Percentiles rank a stretch among this genome's conserved stretches.
phyloP scores from a whole-genome alignment of 2,329 filamentous ascomycete species.

The Verticillium alfalfae region DNA sequence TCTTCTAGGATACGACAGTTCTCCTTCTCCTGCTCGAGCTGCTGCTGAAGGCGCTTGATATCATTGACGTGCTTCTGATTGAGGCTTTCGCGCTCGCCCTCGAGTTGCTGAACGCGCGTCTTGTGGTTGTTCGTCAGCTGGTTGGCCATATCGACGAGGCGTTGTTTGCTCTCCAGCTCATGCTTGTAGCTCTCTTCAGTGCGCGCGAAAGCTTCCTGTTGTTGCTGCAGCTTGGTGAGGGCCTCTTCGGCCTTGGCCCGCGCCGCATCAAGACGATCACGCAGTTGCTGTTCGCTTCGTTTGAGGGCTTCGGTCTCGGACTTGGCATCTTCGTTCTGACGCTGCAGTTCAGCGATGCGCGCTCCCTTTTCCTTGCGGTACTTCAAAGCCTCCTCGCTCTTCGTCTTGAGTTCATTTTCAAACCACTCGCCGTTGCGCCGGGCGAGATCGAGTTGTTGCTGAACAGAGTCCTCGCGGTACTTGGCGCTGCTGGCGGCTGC shows the following conservation, averaged over 20 bases:
- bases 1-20: slow-evolving; percentile 40
- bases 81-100: slow-evolving; percentile 52
- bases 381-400: slow-evolving; percentile 79
- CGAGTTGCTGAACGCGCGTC: slow-evolving; percentile 64
- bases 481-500: slow-evolving; percentile 75
- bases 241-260: slow-evolving; percentile 84
- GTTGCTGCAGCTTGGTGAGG: slow-evolving; percentile 73
- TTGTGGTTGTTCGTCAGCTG: slow-evolving; percentile 70
- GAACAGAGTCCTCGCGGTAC: slow-evolving; percentile 83
- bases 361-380: slow-evolving; percentile 93
- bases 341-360: slow-evolving; percentile 81
- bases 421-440: slow-evolving; percentile 92
- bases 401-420: slow-evolving; percentile 85
- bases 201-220: slow-evolving; percentile 76
- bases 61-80: slow-evolving; percentile 62
- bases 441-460: slow-evolving; percentile 84
- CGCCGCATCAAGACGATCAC: slow-evolving; percentile 75
- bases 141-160: slow-evolving; percentile 77
- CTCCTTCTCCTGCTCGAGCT: slow-evolving; percentile 50
- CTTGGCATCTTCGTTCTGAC: slow-evolving; percentile 78
- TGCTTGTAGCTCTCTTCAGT: slow-evolving; percentile 83
- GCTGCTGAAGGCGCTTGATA: slow-evolving; percentile 48
- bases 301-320: slow-evolving; percentile 72
- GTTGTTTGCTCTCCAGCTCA: slow-evolving; percentile 74
- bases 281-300: slow-evolving; percentile 73